phyloP scores from a whole-genome alignment of 2,329 filamentous ascomycete genomes.

The Rhytidhysteron rufulum region DNA sequence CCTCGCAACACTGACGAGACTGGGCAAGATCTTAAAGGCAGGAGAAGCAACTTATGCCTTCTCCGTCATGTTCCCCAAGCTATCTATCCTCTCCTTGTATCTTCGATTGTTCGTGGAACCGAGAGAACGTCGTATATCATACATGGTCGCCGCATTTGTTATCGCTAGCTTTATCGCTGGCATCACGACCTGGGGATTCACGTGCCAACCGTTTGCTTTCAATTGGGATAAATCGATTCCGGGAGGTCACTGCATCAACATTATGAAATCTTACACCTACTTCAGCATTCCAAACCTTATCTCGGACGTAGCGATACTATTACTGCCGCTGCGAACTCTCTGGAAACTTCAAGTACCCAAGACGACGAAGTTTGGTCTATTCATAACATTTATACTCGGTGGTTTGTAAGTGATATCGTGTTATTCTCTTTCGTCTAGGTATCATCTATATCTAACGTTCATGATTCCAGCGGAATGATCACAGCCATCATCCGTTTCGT shows the following conservation, averaged over 20 bases:
- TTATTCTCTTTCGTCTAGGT: not conserved
- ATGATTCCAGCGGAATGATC: not conserved
- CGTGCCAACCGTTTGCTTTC: conserved; percentile 12
- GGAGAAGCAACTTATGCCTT: conserved; percentile 14
- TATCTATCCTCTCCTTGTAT: conserved; percentile 17
- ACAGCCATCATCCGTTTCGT: not conserved
- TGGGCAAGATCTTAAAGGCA: conserved; percentile 14
- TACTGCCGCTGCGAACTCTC: conserved; percentile 33
- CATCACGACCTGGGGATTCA: conserved; percentile 8
- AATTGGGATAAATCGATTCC: conserved; percentile 11
- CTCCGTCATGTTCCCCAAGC: conserved; percentile 16
- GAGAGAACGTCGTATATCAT: conserved; percentile 6
- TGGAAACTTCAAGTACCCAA: conserved; percentile 22
- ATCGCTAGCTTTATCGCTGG: conserved; percentile 12
- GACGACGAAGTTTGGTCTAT: conserved; percentile 13
- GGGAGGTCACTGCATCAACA: conserved; percentile 8
- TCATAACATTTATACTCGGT: conserved; percentile 15
- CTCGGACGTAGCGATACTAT: conserved; percentile 32
- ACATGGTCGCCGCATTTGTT: conserved; percentile 10
- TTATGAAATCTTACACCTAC: conserved; percentile 13
- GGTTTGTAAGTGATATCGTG: conserved; percentile 10
- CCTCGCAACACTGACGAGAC: conserved; percentile 7
- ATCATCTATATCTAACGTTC: not conserved
- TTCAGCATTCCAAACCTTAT: conserved; percentile 33
- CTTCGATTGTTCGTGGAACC: conserved; percentile 14